Evolutionary conservation across 768 basidiomycete species (phyloP), one percentile per base, ranked within the genome.

Genomic region (Russula emetica): DNA sequence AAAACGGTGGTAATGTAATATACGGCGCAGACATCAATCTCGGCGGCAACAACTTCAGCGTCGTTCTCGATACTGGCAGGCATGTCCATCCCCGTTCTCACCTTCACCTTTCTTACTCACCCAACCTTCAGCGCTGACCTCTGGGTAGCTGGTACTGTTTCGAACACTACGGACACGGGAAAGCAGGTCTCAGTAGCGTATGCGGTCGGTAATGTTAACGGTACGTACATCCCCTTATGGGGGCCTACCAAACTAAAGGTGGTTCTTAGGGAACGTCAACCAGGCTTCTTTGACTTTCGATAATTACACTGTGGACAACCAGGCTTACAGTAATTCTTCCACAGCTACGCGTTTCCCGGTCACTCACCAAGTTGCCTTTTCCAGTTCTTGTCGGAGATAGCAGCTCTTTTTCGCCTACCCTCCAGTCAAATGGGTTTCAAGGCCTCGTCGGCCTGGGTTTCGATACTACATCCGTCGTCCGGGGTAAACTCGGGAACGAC

Each of bases 371-470:
- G 24, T 26, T 14, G 22, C 38, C 20, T 47, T 18, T 13, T 30
- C 11, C 68, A 90, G 88, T 90, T 44, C 78, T 85, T 30, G 88
- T 89, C 38, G 70, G 77, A 2, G 79, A 90, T 68, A 83, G 85
- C 5, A 83, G 82, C 50, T 78, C 81, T 11, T 90, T 92, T 72
- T 82, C 86, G 5, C 73, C 80, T 18, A 74, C 88, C 68, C 84
- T 87, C 70, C 74, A 79, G 40, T 55, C 79, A 3, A 82, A 88
- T 70, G 86, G 84, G 0, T 87, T 84, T 67, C 80, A 85, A 61
- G 90, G 90, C 45, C 82, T 92, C 22, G 76, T 92, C 32, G 90
- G 90, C 26, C 81, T 92, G 20, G 90, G 90, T n/a, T 89, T 89
- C 34, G 88, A 88, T 75, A 73, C 80, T 28, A 87, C 85, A 51